Evolutionary conservation across 2,329 filamentous ascomycete species (phyloP).

Genomic region (Aureobasidium sp.): DNA sequence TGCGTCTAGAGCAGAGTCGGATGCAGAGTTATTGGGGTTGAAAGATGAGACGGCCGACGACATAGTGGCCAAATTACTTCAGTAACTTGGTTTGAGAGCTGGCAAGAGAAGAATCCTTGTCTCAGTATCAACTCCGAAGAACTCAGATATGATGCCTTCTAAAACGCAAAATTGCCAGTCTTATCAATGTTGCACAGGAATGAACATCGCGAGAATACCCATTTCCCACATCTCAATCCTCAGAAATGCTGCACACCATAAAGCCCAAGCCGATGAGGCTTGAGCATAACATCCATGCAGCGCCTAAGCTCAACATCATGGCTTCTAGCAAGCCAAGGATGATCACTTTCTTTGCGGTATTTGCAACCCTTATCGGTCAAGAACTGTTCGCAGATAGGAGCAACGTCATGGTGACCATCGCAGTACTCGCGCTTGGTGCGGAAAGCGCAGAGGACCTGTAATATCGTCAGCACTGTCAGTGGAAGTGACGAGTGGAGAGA

Average conservation of each 20-base stretch:
- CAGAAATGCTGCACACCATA: neutral
- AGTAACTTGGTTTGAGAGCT: neutral
- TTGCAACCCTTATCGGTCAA: slow-evolving; percentile 5
- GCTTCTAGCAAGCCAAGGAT: neutral
- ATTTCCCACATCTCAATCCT: neutral
- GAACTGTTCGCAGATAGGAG: neutral
- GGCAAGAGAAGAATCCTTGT: no score
- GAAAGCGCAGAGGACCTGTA: neutral
- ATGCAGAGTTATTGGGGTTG: slow-evolving; percentile 18
- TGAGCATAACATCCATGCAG: neutral
- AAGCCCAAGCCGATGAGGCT: neutral
- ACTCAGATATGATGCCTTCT: no score
- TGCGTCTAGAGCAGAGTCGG: slow-evolving; percentile 15
- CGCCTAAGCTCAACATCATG: neutral
- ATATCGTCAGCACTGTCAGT: neutral
- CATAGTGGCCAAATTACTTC: slow-evolving; percentile 15
- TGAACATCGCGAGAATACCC: no score
- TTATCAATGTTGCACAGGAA: no score
- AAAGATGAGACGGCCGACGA: slow-evolving; percentile 14
- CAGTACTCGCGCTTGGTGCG: neutral
- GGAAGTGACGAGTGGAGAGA: neutral
- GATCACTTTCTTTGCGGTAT: neutral
- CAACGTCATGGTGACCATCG: neutral
- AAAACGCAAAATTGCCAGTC: no score
- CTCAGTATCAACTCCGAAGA: no score